These are phyloP conservation scores for Trichoderma asperelloides DNA, from an alignment of 495 filamentous ascomycete genomes.

Conservation along the genomic window DNA sequence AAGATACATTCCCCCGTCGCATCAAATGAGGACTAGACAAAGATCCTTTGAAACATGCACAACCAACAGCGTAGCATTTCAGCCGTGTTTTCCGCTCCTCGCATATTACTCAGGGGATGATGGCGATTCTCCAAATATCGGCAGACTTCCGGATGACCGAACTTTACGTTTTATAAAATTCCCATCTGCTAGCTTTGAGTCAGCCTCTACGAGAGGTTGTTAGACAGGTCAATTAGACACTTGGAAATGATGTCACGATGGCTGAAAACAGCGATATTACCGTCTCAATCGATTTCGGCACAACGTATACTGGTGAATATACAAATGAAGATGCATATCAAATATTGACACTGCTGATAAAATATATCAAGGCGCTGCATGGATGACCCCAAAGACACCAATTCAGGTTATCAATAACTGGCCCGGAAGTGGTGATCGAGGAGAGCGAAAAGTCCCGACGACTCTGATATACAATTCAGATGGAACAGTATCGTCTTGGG, in stretches of 20 bases:
- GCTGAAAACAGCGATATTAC: conserved; percentile 39
- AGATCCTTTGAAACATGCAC: neutral
- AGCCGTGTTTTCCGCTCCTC: neutral
- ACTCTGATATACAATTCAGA: conserved; percentile 41
- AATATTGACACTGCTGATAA: too few species aligned
- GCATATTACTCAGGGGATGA: neutral
- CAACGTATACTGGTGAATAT: conserved; percentile 51
- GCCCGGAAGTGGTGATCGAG: conserved; percentile 43
- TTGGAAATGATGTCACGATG: conserved; percentile 1
- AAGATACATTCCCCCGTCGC: neutral
- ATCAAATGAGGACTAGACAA: neutral
- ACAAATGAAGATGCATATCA: too few species aligned
- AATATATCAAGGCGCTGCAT: conserved; percentile 52
- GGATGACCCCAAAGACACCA: conserved; percentile 35
- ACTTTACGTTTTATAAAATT: too few species aligned
- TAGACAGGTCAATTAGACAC: neutral
- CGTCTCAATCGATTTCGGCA: conserved; percentile 53
- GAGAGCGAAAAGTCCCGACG: conserved; percentile 53
- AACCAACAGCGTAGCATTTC: neutral
- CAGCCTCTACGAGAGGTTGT: too few species aligned
- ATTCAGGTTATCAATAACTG: conserved; percentile 52
- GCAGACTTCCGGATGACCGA: neutral
- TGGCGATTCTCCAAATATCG: neutral
- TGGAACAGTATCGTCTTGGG: conserved; percentile 41
- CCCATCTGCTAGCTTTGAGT: too few species aligned